A percentile compares a stretch with the other conserved stretches of the same genome.
Evolutionary conservation across 1,284 basidiomycete species (phyloP).

Genomic region (Ustilago xerochloae): DNA sequence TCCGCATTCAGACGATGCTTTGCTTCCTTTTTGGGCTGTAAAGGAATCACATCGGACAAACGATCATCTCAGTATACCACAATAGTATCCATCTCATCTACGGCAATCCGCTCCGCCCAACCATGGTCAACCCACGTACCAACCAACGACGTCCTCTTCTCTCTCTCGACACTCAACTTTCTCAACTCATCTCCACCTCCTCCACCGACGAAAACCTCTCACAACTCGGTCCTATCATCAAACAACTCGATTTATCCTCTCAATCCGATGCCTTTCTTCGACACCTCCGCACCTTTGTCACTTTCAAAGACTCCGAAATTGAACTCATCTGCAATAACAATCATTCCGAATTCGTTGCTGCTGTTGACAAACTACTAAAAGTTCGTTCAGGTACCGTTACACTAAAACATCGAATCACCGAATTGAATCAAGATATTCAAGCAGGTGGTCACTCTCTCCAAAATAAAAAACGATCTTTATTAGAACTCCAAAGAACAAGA

Average conservation of each 20-base stretch:
- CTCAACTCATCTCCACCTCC: conserved; percentile 65
- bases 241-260: conserved; percentile 81
- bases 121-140: conserved; percentile 44
- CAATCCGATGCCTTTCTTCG: conserved; percentile 92
- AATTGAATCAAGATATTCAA: conserved; percentile 73
- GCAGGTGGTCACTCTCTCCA: conserved; percentile 58
- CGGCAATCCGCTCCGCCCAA: neutral
- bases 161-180: conserved; percentile 66
- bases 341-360: conserved; percentile 96
- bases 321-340: conserved; percentile 94
- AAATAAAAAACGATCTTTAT: conserved; percentile 62
- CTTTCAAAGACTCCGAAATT: conserved; percentile 94
- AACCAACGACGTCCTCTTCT: conserved; percentile 55
- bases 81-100: too few species aligned
- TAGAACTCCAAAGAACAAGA: conserved; percentile 91
- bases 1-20: too few species aligned
- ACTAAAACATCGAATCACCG: conserved; percentile 72
- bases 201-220: conserved; percentile 67
- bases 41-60: neutral
- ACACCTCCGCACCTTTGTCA: conserved; percentile 85
- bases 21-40: too few species aligned
- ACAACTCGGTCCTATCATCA: conserved; percentile 68
- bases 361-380: conserved; percentile 92
- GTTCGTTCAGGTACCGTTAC: conserved; percentile 80
- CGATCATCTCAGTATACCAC: neutral